Conservation (phyloP, 1,284 basidiomycete genomes). For the Ganoderma lucidum region DNA sequence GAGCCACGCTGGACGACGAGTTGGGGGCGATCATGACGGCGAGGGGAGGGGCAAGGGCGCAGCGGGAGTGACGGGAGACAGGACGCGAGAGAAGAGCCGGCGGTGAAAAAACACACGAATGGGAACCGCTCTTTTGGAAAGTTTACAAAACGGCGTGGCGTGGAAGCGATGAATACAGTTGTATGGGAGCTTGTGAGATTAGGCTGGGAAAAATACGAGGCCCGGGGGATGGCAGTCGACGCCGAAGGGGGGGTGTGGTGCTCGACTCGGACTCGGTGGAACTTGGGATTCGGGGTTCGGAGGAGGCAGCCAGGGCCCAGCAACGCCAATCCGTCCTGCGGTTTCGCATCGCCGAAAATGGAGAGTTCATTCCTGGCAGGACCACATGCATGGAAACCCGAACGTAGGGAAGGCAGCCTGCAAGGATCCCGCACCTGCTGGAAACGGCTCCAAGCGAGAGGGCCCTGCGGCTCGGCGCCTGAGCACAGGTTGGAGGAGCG, state of each 20-base stretch:
- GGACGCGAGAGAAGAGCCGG: not conserved
- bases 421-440: not conserved
- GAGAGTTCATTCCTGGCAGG: constrained; percentile 3
- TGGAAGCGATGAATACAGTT: constrained; percentile 2
- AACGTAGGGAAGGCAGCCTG: not conserved
- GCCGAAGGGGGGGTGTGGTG: not conserved
- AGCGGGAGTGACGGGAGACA: not conserved
- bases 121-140: constrained; percentile 10
- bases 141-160: constrained; percentile 1
- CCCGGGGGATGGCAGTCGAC: not conserved
- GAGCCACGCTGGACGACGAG: constrained; percentile 35
- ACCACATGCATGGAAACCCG: not conserved
- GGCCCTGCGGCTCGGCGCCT: not conserved
- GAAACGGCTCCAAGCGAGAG: not conserved
- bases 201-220: not conserved
- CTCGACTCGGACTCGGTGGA: not conserved
- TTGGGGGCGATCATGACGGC: constrained; percentile 24
- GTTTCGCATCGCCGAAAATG: constrained; percentile 5
- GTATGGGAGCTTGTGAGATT: not conserved
- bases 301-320: not conserved
- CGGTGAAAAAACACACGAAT: constrained; percentile 3
- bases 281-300: not conserved
- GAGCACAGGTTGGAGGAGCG: constrained; percentile 6
- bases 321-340: constrained; percentile 13
- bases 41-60: not conserved